Evolutionary conservation across 306 rosid genomes (phyloP).

Genomic region (Astragalus glycyphyllos): DNA sequence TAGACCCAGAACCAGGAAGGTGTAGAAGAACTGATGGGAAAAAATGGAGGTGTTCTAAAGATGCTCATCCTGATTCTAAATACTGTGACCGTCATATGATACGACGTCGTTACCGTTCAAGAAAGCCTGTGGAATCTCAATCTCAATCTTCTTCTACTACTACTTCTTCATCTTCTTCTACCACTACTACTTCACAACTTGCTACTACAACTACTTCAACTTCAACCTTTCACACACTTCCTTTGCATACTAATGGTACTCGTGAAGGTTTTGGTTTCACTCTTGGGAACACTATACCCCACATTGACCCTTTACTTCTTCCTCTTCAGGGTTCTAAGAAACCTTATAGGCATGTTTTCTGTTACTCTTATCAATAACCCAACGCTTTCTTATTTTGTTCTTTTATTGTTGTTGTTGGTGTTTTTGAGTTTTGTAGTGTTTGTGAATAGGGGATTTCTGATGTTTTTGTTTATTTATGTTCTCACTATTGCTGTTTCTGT

Average conservation of each 20-base stretch:
- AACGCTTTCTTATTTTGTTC: not conserved
- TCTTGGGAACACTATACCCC: slow-evolving; percentile 54
- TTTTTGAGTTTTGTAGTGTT: not conserved
- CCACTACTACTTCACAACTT: slow-evolving; percentile 6
- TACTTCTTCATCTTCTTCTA: slow-evolving; percentile 6
- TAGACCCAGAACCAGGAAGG: slow-evolving; percentile 93
- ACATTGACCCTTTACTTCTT: slow-evolving; percentile 66
- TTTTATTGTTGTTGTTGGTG: not conserved
- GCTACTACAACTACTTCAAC: not conserved
- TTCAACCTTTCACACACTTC: slow-evolving; percentile 63
- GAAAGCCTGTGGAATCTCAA: slow-evolving; percentile 98
- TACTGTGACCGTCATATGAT: slow-evolving; percentile 97
- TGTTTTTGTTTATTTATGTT: slow-evolving; percentile 1
- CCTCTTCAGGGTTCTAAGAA: slow-evolving; percentile 67
- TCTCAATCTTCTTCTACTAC: slow-evolving; percentile 21
- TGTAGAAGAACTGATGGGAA: slow-evolving; percentile 94
- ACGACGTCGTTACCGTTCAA: slow-evolving; percentile 97
- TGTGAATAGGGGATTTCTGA: slow-evolving; percentile 12
- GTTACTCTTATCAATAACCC: not conserved
- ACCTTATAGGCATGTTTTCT: slow-evolving; percentile 65
- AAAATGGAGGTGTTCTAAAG: slow-evolving; percentile 90
- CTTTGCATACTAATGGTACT: slow-evolving; percentile 62
- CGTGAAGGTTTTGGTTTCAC: slow-evolving; percentile 56
- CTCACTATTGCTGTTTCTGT: not conserved
- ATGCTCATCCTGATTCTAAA: slow-evolving; percentile 86